Conservation (phyloP, 495 filamentous ascomycete species). For the Penicillium malachiteum region DNA sequence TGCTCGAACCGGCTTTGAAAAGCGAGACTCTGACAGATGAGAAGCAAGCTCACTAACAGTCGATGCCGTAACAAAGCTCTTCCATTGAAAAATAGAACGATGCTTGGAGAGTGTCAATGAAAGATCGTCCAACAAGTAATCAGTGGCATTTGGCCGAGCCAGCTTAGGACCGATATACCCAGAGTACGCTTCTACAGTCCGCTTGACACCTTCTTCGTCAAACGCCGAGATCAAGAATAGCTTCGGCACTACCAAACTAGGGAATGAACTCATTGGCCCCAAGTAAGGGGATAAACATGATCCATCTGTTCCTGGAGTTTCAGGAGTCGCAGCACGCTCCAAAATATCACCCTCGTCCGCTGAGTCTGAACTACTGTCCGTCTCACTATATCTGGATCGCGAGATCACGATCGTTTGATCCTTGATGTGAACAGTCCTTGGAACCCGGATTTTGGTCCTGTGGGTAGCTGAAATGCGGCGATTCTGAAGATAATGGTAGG, state of each 20-base stretch:
- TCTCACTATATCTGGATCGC: not conserved
- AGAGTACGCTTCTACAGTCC: slow-evolving; percentile 22
- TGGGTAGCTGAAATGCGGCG: not conserved
- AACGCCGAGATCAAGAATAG: slow-evolving; percentile 29
- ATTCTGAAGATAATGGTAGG: not conserved
- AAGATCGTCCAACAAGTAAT: slow-evolving; percentile 20
- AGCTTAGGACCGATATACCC: slow-evolving; percentile 15
- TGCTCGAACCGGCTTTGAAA: slow-evolving; percentile 12
- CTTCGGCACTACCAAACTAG: slow-evolving; percentile 12
- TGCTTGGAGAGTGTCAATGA: slow-evolving; percentile 25
- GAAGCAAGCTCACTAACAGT: slow-evolving; percentile 22
- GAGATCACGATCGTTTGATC: not conserved
- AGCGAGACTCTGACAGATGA: slow-evolving; percentile 16
- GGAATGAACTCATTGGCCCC: not conserved
- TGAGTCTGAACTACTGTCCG: slow-evolving; percentile 3
- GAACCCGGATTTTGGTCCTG: not conserved
- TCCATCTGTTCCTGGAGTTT: slow-evolving; percentile 15
- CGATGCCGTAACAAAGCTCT: slow-evolving; percentile 20
- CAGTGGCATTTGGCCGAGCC: not conserved
- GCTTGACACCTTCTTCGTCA: slow-evolving; percentile 31
- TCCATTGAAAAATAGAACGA: slow-evolving; percentile 27
- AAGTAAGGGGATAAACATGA: slow-evolving; percentile 5
- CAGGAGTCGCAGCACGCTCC: not conserved
- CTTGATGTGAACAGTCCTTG: not conserved
- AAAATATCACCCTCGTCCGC: slow-evolving; percentile 7